A percentile compares a stretch with the other conserved stretches of the same genome.
These are phyloP conservation scores for Escovopsis sp. DNA, from an alignment of 2,329 filamentous ascomycete genomes.

Conservation along the genomic window DNA sequence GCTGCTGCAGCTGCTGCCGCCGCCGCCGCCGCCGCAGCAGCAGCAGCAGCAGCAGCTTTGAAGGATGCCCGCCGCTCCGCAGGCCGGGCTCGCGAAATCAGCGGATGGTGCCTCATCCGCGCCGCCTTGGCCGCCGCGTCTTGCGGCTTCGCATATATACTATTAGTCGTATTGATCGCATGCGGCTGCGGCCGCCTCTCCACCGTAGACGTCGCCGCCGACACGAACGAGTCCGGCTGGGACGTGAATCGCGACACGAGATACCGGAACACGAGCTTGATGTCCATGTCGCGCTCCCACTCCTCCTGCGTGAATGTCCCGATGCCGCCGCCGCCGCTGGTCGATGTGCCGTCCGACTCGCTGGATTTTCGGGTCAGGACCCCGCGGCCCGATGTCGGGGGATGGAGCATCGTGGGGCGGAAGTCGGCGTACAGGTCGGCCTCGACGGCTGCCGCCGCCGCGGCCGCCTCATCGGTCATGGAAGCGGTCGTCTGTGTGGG, in stretches of 20 bases:
- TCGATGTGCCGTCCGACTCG: slow-evolving; percentile 8
- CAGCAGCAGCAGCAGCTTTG: slow-evolving; percentile 36
- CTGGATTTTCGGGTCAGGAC: slow-evolving; percentile 17
- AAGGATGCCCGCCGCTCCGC: slow-evolving; percentile 37
- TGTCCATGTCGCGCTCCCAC: slow-evolving; percentile 86
- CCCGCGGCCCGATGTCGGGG: slow-evolving; percentile 20
- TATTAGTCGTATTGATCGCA: too few relatives aligned
- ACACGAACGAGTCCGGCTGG: slow-evolving; percentile 16
- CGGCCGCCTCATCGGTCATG: too few relatives aligned
- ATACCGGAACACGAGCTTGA: slow-evolving; percentile 84
- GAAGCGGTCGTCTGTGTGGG: slow-evolving; percentile 10
- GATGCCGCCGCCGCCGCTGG: background rate
- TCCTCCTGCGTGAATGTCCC: slow-evolving; percentile 52
- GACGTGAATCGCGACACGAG: slow-evolving; percentile 59
- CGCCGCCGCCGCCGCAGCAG: slow-evolving; percentile 6
- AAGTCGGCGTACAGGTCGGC: slow-evolving; percentile 21
- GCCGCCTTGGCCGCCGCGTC: slow-evolving; percentile 63
- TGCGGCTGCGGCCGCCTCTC: background rate
- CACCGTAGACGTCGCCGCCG: too few relatives aligned
- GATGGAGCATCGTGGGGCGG: slow-evolving; percentile 28
- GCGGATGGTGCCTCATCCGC: slow-evolving; percentile 77
- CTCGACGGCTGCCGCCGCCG: too few relatives aligned
- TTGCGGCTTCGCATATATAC: slow-evolving; percentile 37
- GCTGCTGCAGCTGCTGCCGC: slow-evolving; percentile 18
- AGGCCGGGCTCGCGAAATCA: slow-evolving; percentile 45